phyloP scores from a whole-genome alignment of 2,329 filamentous ascomycete species.

The Aspergillus fructus region DNA sequence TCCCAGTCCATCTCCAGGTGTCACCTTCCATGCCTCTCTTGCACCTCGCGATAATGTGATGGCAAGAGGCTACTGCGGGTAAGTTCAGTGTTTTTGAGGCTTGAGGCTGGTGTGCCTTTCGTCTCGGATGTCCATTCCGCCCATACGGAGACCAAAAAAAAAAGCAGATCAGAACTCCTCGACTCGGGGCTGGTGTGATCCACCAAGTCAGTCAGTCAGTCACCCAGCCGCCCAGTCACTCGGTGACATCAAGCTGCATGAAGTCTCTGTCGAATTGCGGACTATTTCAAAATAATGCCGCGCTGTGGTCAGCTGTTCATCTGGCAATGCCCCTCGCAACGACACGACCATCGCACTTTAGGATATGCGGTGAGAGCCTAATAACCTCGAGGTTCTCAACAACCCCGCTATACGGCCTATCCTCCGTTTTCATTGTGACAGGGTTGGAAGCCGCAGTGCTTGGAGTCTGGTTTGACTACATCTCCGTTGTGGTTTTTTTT shows the following conservation, averaged over 20 bases:
- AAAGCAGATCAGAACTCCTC: not conserved
- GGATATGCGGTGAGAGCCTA: not conserved
- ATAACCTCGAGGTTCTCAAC: not conserved
- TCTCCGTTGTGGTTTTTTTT: not conserved
- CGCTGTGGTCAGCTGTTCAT: not conserved
- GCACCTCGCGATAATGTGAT: no score
- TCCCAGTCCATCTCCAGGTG: not conserved
- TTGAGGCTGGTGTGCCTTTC: not conserved
- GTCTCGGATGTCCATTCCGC: not conserved
- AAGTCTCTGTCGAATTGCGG: not conserved
- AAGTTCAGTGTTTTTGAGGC: no score
- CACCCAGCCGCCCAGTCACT: no score
- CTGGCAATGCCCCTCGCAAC: not conserved
- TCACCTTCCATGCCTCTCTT: not conserved
- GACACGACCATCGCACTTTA: not conserved
- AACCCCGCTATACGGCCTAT: not conserved
- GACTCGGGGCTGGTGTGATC: not conserved
- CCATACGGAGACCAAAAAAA: not conserved
- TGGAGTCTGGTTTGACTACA: not conserved
- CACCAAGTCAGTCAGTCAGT: not conserved
- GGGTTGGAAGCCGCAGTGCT: not conserved
- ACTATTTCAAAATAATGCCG: constrained; percentile 1
- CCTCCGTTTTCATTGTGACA: not conserved
- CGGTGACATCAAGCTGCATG: constrained; percentile 25
- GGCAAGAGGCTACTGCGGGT: no score